Conservation (phyloP, 1,284 basidiomycete species). For the Sporisorium iseilematis-ciliati region DNA sequence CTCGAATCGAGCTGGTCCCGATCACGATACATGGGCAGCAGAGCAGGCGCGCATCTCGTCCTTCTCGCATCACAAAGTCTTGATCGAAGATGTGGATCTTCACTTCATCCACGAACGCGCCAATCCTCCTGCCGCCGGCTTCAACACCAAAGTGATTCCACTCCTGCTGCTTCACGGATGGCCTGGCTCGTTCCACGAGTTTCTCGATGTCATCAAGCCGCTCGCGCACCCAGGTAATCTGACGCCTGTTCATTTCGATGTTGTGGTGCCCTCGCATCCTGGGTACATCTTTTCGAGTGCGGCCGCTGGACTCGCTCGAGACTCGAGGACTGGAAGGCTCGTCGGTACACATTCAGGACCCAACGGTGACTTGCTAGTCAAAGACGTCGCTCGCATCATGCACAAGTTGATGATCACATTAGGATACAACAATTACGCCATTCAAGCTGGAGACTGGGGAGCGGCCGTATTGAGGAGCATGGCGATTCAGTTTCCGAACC, state of each 20-base stretch:
- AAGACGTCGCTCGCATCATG: constrained; percentile 56
- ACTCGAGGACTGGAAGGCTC: constrained; percentile 26
- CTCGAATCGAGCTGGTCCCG: constrained; percentile 31
- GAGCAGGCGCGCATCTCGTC: constrained; percentile 45
- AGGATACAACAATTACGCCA: constrained; percentile 55
- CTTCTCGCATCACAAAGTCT: constrained; percentile 53
- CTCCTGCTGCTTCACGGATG: constrained; percentile 69
- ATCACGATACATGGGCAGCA: constrained; percentile 58
- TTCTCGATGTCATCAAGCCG: constrained; percentile 61
- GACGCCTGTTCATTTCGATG: constrained; percentile 57
- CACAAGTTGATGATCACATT: constrained; percentile 58
- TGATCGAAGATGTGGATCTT: constrained; percentile 59
- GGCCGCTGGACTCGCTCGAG: constrained; percentile 23
- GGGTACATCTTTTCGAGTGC: constrained; percentile 62
- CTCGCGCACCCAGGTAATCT: constrained; percentile 60
- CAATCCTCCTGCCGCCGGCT: constrained; percentile 20
- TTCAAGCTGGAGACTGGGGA: constrained; percentile 63
- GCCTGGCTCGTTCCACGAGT: constrained; percentile 66
- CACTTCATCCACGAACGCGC: constrained; percentile 66
- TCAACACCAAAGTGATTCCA: constrained; percentile 63
- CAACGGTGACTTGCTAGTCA: constrained; percentile 52
- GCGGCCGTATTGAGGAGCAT: constrained; percentile 40
- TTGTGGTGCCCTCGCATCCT: constrained; percentile 66
- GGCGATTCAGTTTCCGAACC: constrained; percentile 34
- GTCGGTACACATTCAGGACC: constrained; percentile 42